Conservation (phyloP, 371 early-diverging fungal genomes). For the Pancytospora philotis region DNA sequence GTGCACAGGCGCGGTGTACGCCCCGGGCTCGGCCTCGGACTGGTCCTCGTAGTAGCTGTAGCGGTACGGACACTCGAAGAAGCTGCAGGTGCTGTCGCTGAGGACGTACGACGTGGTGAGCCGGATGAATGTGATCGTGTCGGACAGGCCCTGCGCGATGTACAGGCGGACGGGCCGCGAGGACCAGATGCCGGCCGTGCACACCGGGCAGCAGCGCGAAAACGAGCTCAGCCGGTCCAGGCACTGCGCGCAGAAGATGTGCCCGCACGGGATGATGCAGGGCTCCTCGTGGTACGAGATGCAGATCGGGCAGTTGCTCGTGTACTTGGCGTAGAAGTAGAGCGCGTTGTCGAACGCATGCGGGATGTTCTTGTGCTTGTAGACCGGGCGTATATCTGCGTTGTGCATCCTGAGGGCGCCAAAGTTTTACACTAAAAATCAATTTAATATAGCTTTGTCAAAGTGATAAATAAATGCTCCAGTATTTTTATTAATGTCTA, state of each 20-base stretch:
- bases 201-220: slow-evolving; percentile 3
- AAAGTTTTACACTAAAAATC: not conserved
- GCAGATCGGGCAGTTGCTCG: slow-evolving; percentile 12
- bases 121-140: not conserved
- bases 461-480: not conserved
- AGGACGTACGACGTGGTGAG: not conserved
- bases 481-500: not conserved
- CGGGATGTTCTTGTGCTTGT: slow-evolving; percentile 8
- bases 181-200: not conserved
- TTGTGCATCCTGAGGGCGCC: not conserved
- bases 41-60: not conserved
- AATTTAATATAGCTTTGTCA: not conserved
- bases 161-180: slow-evolving; percentile 6
- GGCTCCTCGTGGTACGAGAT: slow-evolving; percentile 5
- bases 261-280: slow-evolving; percentile 1
- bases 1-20: not conserved
- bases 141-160: slow-evolving; percentile 6
- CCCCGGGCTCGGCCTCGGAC: not conserved
- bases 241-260: not conserved
- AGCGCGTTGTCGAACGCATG: slow-evolving; percentile 1
- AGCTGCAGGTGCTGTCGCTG: not conserved
- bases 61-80: slow-evolving; percentile 8
- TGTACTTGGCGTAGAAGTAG: slow-evolving; percentile 1
- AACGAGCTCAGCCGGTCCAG: not conserved
- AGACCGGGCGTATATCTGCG: slow-evolving; percentile 7